Evolutionary conservation across 1,284 basidiomycete species (phyloP).

Genomic region (Trametes pubescens): DNA sequence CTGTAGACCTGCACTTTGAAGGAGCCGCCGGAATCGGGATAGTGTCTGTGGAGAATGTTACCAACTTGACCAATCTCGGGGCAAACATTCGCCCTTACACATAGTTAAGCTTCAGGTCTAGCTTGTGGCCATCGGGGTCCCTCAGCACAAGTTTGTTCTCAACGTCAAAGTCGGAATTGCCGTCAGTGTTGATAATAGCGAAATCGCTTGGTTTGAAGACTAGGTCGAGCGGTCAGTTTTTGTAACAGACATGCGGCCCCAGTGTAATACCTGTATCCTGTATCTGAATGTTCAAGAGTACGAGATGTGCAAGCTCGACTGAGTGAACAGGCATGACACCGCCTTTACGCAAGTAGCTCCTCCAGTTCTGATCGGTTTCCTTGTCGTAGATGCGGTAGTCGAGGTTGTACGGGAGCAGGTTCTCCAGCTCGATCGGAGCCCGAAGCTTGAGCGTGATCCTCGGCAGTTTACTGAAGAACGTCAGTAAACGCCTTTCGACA

Average conservation of each 20-base stretch:
- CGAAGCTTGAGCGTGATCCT: constrained; percentile 87
- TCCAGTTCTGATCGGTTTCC: constrained; percentile 91
- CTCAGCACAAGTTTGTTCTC: constrained; percentile 80
- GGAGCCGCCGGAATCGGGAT: constrained; percentile 94
- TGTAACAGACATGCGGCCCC: neutral
- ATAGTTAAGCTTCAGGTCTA: constrained; percentile 90
- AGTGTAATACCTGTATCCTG: constrained; percentile 80
- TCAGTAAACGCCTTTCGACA: constrained; percentile 8
- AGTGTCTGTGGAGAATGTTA: constrained; percentile 58
- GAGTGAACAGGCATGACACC: constrained; percentile 98
- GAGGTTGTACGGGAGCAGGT: constrained; percentile 94
- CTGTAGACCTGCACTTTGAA: constrained; percentile 98
- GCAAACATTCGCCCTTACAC: constrained; percentile 58
- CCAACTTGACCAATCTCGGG: neutral
- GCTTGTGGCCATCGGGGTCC: constrained; percentile 81
- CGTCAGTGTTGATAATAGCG: constrained; percentile 96
- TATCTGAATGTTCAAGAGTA: constrained; percentile 91
- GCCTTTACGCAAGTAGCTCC: constrained; percentile 92
- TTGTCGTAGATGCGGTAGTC: constrained; percentile 98
- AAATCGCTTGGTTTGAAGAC: constrained; percentile 98
- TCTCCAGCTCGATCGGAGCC: constrained; percentile 98
- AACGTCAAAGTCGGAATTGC: constrained; percentile 88
- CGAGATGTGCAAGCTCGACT: constrained; percentile 92
- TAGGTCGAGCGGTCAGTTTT: constrained; percentile 38
- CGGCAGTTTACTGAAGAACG: constrained; percentile 76